These are phyloP conservation scores for Dothistroma septosporum DNA, from an alignment of 2,329 filamentous ascomycete genomes.

Conservation along the genomic window DNA sequence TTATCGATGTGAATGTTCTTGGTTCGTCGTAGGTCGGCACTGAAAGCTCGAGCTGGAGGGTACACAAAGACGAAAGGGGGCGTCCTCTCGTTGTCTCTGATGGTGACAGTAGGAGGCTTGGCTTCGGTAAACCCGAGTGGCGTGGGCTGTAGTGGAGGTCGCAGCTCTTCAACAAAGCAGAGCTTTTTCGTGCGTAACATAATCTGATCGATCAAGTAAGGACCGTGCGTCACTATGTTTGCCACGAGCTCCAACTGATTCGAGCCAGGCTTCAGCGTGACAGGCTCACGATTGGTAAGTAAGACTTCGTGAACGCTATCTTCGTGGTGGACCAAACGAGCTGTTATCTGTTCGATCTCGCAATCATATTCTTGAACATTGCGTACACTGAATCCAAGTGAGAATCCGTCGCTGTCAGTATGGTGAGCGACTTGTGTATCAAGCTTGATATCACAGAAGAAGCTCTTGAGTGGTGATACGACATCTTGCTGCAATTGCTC, in stretches of 20 bases:
- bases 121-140: conserved; percentile 47
- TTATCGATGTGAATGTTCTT: conserved; percentile 74
- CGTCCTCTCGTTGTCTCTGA: conserved; percentile 18
- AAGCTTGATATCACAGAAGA: conserved; percentile 68
- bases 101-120: conserved; percentile 24
- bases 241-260: conserved; percentile 51
- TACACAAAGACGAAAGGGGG: conserved; percentile 62
- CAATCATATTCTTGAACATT: conserved; percentile 71
- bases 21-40: conserved; percentile 62
- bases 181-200: conserved; percentile 62
- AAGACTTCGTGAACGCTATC: conserved; percentile 64
- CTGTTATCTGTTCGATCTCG: conserved; percentile 59
- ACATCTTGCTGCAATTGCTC: conserved; percentile 56
- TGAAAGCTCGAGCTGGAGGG: conserved; percentile 64
- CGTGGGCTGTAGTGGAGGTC: conserved; percentile 42
- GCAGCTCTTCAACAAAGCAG: conserved; percentile 58
- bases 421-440: conserved; percentile 66
- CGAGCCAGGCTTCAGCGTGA: conserved; percentile 53
- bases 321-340: conserved; percentile 58
- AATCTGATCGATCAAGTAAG: conserved; percentile 71
- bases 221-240: conserved; percentile 61
- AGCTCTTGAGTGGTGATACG: conserved; percentile 63
- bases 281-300: conserved; percentile 50
- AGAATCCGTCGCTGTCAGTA: conserved; percentile 69
- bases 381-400: conserved; percentile 61